A percentile compares a stretch with the other conserved stretches of the same genome.
phyloP scores from a whole-genome alignment of 768 basidiomycete genomes.

The Hysterangium stoloniferum region DNA sequence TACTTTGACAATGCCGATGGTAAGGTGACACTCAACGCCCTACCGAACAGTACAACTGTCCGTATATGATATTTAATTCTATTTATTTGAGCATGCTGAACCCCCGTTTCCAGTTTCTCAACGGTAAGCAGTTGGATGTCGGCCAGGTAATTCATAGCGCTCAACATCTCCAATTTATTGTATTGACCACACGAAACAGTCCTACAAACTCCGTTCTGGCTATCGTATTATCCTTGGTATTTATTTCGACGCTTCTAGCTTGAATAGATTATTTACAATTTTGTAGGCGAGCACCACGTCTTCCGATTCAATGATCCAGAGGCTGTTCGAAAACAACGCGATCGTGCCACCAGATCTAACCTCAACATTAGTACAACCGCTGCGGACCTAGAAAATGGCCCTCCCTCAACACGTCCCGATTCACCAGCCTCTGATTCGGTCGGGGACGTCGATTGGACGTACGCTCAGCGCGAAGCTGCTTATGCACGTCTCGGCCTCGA shows the following conservation, averaged over 20 bases:
- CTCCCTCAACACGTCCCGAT: slow-evolving; percentile 49
- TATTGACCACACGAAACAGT: slow-evolving; percentile 26
- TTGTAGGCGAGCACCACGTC: slow-evolving; percentile 85
- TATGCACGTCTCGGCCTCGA: slow-evolving; percentile 80
- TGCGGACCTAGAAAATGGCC: slow-evolving; percentile 51
- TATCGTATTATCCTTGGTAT: slow-evolving; percentile 93
- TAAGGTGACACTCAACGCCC: slow-evolving; percentile 72
- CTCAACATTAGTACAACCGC: slow-evolving; percentile 59
- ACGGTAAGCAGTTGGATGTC: slow-evolving; percentile 79
- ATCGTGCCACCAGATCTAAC: slow-evolving; percentile 71
- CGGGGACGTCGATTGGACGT: slow-evolving; percentile 91
- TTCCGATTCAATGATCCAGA: slow-evolving; percentile 97
- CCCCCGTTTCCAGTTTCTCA: slow-evolving; percentile 61
- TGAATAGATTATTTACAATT: slow-evolving; percentile 10
- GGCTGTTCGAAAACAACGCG: slow-evolving; percentile 85
- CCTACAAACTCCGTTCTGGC: slow-evolving; percentile 84
- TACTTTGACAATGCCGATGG: slow-evolving; percentile 82
- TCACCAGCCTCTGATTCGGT: slow-evolving; percentile 60
- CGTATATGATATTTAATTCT: slow-evolving; percentile 20
- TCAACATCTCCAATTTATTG: neutral
- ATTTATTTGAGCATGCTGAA: slow-evolving; percentile 11
- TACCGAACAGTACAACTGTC: slow-evolving; percentile 79
- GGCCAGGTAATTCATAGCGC: slow-evolving; percentile 49
- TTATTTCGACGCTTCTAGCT: slow-evolving; percentile 18
- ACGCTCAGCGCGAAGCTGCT: slow-evolving; percentile 90